These are phyloP conservation scores for Yamadazyma tumulicola DNA, from an alignment of 805 yeast genomes.

Conservation along the genomic window DNA sequence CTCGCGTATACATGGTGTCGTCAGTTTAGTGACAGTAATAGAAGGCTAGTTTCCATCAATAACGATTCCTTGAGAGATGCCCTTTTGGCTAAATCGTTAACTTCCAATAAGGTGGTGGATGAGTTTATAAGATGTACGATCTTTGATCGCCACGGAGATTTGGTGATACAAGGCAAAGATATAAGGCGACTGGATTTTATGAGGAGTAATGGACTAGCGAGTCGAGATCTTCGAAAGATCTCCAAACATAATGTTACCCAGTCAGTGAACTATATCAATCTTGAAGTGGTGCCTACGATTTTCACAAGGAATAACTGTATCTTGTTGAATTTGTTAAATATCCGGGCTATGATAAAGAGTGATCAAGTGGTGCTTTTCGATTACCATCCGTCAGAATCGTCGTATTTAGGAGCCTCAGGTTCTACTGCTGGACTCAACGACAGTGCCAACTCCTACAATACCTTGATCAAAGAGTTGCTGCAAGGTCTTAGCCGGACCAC, in stretches of 20 bases:
- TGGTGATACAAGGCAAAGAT: constrained; percentile 44
- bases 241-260: constrained; percentile 26
- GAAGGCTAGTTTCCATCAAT: no score
- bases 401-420: constrained; percentile 6
- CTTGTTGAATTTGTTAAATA: constrained; percentile 45
- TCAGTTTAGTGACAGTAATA: no score
- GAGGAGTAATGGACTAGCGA: constrained; percentile 42
- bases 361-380: constrained; percentile 50
- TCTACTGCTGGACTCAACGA: constrained; percentile 39
- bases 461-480: constrained; percentile 42
- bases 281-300: constrained; percentile 57
- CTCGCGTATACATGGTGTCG: not conserved
- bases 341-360: constrained; percentile 50
- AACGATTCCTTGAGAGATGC: constrained; percentile 14
- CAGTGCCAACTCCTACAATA: constrained; percentile 36
- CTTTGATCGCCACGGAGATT: constrained; percentile 45
- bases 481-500: constrained; percentile 25
- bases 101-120: constrained; percentile 19
- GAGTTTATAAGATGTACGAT: constrained; percentile 46
- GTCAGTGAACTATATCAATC: constrained; percentile 19
- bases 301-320: constrained; percentile 46
- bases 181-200: constrained; percentile 41
- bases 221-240: constrained; percentile 58
- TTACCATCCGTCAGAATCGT: constrained; percentile 16
- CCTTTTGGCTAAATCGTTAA: constrained; percentile 18